A percentile compares a stretch with the other conserved stretches of the same genome.
phyloP scores from a whole-genome alignment of 306 rosid genomes.

The Glycine soja region DNA sequence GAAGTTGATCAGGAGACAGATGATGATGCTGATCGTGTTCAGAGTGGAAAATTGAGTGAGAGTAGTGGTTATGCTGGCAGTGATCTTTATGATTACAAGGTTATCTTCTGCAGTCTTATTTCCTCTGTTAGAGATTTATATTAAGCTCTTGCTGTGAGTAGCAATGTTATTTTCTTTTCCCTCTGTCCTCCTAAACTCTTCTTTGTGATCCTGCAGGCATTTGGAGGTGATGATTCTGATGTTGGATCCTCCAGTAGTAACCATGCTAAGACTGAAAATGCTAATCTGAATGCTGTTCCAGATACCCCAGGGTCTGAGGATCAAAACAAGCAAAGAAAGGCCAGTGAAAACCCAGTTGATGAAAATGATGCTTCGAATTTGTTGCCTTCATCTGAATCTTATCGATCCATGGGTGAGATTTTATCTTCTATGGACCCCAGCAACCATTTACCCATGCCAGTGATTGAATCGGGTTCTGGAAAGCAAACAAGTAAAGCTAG shows the following conservation, averaged over 20 bases:
- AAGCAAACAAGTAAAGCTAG: slow-evolving; percentile 73
- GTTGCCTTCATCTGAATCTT: slow-evolving; percentile 73
- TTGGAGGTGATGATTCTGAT: slow-evolving; percentile 83
- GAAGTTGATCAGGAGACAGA: slow-evolving; percentile 94
- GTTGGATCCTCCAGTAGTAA: slow-evolving; percentile 82
- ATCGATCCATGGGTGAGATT: slow-evolving; percentile 91
- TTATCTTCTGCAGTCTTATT: slow-evolving; percentile 45
- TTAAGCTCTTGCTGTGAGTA: slow-evolving; percentile 12
- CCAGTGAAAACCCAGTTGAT: slow-evolving; percentile 55
- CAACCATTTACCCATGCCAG: slow-evolving; percentile 59
- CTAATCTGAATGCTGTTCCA: slow-evolving; percentile 59
- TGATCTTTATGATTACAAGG: slow-evolving; percentile 98
- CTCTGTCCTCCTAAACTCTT: slow-evolving; percentile 2
- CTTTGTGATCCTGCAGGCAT: slow-evolving; percentile 60
- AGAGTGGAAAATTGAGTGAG: slow-evolving; percentile 95
- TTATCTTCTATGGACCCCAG: slow-evolving; percentile 86
- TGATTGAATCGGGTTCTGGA: slow-evolving; percentile 64
- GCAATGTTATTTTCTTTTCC: not conserved
- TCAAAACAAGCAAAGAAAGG: slow-evolving; percentile 65
- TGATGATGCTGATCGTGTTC: slow-evolving; percentile 85
- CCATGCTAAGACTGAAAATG: slow-evolving; percentile 63
- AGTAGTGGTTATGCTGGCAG: slow-evolving; percentile 98
- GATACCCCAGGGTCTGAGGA: slow-evolving; percentile 63
- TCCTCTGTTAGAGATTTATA: slow-evolving; percentile 1
- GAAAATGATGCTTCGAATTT: slow-evolving; percentile 64